A percentile compares a stretch with the other conserved stretches of the same genome.
Conservation (phyloP, 495 filamentous ascomycete species). For the Aspergillus taichungensis region DNA sequence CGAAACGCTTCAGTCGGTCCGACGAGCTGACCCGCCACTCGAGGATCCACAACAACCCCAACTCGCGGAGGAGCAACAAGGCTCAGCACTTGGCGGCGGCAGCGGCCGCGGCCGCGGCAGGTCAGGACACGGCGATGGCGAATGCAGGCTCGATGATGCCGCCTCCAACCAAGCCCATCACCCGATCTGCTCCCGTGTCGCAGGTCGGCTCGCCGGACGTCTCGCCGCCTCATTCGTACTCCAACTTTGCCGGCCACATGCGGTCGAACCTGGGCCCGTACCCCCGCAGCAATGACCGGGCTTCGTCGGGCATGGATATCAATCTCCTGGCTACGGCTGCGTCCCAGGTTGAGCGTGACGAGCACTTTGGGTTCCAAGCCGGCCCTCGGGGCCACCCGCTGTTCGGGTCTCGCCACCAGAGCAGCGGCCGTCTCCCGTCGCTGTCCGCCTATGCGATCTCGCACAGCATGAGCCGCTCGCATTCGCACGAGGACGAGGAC, state of each 20-base stretch:
- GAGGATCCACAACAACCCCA: constrained; percentile 97
- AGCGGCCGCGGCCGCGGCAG: constrained; percentile 42
- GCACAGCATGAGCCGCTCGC: constrained; percentile 80
- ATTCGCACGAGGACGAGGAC: constrained; percentile 79
- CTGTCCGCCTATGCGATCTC: constrained; percentile 74
- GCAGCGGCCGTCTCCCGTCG: constrained; percentile 57
- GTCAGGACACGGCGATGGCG: constrained; percentile 43
- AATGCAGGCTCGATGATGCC: constrained; percentile 58
- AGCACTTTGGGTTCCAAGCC: constrained; percentile 38
- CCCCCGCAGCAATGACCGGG: constrained; percentile 41
- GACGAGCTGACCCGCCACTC: constrained; percentile 96
- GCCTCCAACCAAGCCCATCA: constrained; percentile 60
- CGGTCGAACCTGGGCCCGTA: constrained; percentile 58
- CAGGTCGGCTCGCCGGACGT: constrained; percentile 88
- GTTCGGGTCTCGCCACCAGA: constrained; percentile 50
- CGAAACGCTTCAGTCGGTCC: constrained; percentile 93
- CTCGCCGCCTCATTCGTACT: constrained; percentile 87
- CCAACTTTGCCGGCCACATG: constrained; percentile 59
- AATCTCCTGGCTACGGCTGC: constrained; percentile 87
- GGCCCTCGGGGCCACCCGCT: constrained; percentile 40
- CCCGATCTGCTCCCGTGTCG: constrained; percentile 82
- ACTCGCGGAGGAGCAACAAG: constrained; percentile 91
- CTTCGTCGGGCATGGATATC: constrained; percentile 62
- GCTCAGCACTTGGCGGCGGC: constrained; percentile 55
- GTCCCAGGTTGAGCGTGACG: constrained; percentile 77